Conservation (phyloP, 176 grass and related monocot genomes). For the Echinochloa phyllopogon region DNA sequence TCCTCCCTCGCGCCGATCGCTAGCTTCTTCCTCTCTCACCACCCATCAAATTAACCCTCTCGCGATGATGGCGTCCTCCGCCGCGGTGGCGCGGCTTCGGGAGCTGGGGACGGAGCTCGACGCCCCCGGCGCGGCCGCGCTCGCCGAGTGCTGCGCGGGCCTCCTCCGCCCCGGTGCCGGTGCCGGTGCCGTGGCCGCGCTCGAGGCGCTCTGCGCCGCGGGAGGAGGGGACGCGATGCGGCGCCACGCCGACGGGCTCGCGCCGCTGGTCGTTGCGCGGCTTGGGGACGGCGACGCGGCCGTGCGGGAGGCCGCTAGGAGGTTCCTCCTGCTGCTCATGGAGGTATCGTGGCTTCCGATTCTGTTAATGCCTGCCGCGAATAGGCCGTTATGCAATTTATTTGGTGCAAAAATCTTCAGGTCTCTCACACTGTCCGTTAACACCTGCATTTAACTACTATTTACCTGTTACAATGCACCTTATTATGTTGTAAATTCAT, state of each 20-base stretch:
- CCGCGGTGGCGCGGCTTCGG: conserved; percentile 22
- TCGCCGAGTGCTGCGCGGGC: conserved; percentile 49
- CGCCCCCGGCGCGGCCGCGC: conserved; percentile 18
- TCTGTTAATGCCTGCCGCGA: no score
- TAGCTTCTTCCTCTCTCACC: not conserved
- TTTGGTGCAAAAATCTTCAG: not conserved
- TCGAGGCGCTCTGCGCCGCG: conserved; percentile 49
- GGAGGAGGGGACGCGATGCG: conserved; percentile 42
- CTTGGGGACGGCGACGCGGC: conserved; percentile 61
- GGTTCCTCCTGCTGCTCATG: conserved; percentile 70
- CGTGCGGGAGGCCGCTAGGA: conserved; percentile 73
- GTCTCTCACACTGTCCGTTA: not conserved
- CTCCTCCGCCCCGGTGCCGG: conserved; percentile 40
- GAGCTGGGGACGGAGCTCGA: conserved; percentile 49
- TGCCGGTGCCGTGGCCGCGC: conserved; percentile 29
- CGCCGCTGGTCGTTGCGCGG: conserved; percentile 52
- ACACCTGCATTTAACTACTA: not conserved
- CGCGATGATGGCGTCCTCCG: conserved; percentile 28
- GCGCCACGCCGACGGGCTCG: conserved; percentile 49
- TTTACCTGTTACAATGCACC: not conserved
- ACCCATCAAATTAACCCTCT: not conserved
- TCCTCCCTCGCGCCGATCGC: not conserved
- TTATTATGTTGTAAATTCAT: not conserved
- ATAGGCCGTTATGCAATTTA: not conserved
- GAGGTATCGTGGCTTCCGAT: conserved; percentile 42